Evolutionary conservation across 2,329 filamentous ascomycete genomes (phyloP), one percentile per base, ranked within the genome.

Genomic region (Cordyceps cicadae): DNA sequence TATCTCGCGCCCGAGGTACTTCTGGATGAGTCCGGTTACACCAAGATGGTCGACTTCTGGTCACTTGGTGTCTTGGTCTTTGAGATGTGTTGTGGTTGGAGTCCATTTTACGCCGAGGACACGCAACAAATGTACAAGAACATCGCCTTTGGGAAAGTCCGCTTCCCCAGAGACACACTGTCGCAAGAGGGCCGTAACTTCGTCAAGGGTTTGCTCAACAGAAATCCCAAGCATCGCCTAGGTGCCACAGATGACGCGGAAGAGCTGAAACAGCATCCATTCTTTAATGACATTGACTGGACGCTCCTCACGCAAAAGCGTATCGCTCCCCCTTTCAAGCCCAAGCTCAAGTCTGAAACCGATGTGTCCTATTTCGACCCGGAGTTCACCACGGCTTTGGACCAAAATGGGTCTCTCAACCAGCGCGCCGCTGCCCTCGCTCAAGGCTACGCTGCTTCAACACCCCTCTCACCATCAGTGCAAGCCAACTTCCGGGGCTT

Each of bases 81-180:
- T 69, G 94, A 99, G 75, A 99, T 99, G 94, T 99, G 94, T 78
- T 99, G 94, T 69, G 94, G 94, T 39, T 99, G 94, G 94, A 97
- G 92, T 69, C 94, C 94, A 0, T 99, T 99, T 76, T 99, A 97
- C 68, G 94, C 94, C 61, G 94, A 99, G 70, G 94, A 99, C 71
- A 99, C 94, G 0, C 94, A 99, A 75, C 94, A 99, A 74, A 99
- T 99, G 94, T 99, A 99, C 80, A 99, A 99, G 81, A 99, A 99
- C 77, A 99, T 99, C 72, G 94, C 94, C 0, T 99, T 99, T 70
- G 94, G 94, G 71, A 99, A 99, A 73, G 94, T 99, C 62, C 84
- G 94, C 63, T 99, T 99, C 74, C 94, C 94, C 8, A 85, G 92
- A 66, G 94, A 99, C 73, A 96, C 94, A 1, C 79, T 99, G 37